phyloP scores from a whole-genome alignment of 2,329 filamentous ascomycete genomes.

The Tolypocladium nubicola region DNA sequence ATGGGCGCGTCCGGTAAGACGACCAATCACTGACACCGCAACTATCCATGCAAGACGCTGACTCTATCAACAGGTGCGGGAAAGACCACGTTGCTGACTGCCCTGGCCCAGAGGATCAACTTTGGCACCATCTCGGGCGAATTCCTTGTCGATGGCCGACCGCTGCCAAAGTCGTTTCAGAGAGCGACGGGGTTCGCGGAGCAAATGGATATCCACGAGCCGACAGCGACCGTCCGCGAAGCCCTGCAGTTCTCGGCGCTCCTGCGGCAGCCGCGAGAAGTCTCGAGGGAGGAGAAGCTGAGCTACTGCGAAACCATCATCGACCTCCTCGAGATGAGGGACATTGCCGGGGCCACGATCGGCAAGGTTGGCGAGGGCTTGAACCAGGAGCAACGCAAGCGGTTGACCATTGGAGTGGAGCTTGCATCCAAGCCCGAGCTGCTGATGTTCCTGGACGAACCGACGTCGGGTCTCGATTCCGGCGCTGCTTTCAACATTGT shows the following conservation, averaged over 20 bases:
- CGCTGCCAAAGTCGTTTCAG: conserved; percentile 66
- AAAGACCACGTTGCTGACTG: conserved; percentile 66
- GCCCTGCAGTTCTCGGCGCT: conserved; percentile 56
- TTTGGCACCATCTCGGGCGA: conserved; percentile 69
- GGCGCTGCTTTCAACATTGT: conserved; percentile 51
- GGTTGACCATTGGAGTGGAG: conserved; percentile 46
- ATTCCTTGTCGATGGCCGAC: conserved; percentile 67
- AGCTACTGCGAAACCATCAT: conserved; percentile 59
- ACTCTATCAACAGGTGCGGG: conserved; percentile 33
- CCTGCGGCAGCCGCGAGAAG: conserved; percentile 48
- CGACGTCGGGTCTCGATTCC: conserved; percentile 46
- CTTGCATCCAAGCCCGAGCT: conserved; percentile 47
- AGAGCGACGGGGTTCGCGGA: conserved; percentile 63
- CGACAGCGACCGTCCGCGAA: conserved; percentile 55
- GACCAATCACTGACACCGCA: neutral
- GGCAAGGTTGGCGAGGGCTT: conserved; percentile 48
- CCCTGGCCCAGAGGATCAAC: conserved; percentile 62
- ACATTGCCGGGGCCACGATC: conserved; percentile 54
- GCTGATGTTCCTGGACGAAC: conserved; percentile 56
- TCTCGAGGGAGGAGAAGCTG: conserved; percentile 50
- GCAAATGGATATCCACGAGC: conserved; percentile 58
- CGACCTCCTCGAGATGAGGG: conserved; percentile 57
- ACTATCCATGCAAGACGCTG: conserved; percentile 1
- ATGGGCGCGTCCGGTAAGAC: conserved; percentile 48
- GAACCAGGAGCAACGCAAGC: conserved; percentile 48